These are phyloP conservation scores for Heteromeles arbutifolia DNA, from an alignment of 306 rosid genomes.

Conservation along the genomic window DNA sequence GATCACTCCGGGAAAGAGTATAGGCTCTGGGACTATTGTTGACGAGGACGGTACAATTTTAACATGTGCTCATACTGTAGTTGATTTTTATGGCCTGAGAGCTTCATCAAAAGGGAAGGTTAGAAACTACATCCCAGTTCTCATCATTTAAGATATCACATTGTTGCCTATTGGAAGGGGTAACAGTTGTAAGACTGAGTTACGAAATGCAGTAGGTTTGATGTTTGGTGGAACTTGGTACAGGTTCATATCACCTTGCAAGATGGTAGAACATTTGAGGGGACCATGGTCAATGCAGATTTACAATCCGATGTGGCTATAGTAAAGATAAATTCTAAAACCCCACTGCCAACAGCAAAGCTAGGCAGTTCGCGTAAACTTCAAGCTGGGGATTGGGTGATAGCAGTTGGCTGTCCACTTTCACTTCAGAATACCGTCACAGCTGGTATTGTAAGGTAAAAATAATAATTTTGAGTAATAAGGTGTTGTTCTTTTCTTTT, in stretches of 20 bases:
- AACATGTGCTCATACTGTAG: conserved; percentile 87
- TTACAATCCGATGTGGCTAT: conserved; percentile 80
- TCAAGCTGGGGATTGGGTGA: conserved; percentile 92
- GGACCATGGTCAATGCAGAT: conserved; percentile 70
- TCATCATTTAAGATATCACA: not conserved
- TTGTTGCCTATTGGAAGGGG: no score
- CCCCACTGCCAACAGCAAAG: conserved; percentile 75
- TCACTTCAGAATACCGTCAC: conserved; percentile 93
- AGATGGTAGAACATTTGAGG: conserved; percentile 89
- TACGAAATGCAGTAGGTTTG: not conserved
- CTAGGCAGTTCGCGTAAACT: conserved; percentile 73
- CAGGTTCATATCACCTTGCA: conserved; percentile 86
- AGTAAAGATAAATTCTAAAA: conserved; percentile 68
- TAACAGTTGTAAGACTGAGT: not conserved
- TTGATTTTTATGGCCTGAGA: conserved; percentile 47
- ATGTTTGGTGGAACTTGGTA: not conserved
- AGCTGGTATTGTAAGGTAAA: conserved; percentile 84
- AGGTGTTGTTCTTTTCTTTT: not conserved
- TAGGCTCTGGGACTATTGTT: conserved; percentile 85
- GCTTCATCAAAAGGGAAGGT: conserved; percentile 68
- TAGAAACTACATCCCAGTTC: conserved; percentile 6
- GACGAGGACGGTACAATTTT: conserved; percentile 74
- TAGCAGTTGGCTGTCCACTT: conserved; percentile 81
- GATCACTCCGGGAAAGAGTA: conserved; percentile 37
- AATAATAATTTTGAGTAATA: not conserved